Percentiles rank a stretch among this genome's conserved stretches.
These are phyloP conservation scores for Pseudonitzschia delicatissima DNA, from an alignment of 108 stramenopile genomes.

Conservation along the genomic window DNA sequence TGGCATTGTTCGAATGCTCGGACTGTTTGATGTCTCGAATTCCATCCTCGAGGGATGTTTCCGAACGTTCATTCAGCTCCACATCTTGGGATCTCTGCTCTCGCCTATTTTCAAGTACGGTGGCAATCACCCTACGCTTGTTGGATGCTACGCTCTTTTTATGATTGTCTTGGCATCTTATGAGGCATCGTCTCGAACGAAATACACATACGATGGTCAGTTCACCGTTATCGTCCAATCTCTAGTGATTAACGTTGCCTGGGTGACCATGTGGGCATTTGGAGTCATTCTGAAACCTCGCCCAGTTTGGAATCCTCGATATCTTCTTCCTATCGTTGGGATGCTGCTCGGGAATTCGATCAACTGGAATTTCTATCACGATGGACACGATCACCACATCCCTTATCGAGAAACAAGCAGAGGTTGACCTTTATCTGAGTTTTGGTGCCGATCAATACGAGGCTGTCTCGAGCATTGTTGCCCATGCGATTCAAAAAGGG, in stretches of 20 bases:
- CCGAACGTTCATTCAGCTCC: slow-evolving; percentile 63
- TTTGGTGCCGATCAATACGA: slow-evolving; percentile 64
- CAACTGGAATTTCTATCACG: slow-evolving; percentile 49
- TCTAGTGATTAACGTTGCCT: slow-evolving; percentile 36
- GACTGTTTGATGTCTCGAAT: not conserved
- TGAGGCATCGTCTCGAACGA: slow-evolving; percentile 46
- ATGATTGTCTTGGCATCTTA: slow-evolving; percentile 61
- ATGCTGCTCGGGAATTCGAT: slow-evolving; percentile 77
- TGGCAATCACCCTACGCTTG: not conserved
- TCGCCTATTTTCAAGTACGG: slow-evolving; percentile 62
- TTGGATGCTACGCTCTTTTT: slow-evolving; percentile 18
- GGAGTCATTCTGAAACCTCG: slow-evolving; percentile 43
- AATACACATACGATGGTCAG: slow-evolving; percentile 51
- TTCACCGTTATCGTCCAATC: slow-evolving; percentile 39
- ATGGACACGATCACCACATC: slow-evolving; percentile 40
- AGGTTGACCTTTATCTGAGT: slow-evolving; percentile 53
- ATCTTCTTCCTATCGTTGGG: slow-evolving; percentile 73
- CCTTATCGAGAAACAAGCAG: slow-evolving; percentile 44
- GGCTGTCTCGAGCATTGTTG: slow-evolving; percentile 42
- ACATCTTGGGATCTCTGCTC: slow-evolving; percentile 60
- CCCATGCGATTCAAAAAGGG: slow-evolving; percentile 48
- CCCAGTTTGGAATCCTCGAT: slow-evolving; percentile 67
- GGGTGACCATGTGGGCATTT: slow-evolving; percentile 48
- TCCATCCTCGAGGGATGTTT: slow-evolving; percentile 1
- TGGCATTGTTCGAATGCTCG: not conserved